Conservation (phyloP, 1,284 basidiomycete genomes). For the Cryptococcus depauperatus region DNA sequence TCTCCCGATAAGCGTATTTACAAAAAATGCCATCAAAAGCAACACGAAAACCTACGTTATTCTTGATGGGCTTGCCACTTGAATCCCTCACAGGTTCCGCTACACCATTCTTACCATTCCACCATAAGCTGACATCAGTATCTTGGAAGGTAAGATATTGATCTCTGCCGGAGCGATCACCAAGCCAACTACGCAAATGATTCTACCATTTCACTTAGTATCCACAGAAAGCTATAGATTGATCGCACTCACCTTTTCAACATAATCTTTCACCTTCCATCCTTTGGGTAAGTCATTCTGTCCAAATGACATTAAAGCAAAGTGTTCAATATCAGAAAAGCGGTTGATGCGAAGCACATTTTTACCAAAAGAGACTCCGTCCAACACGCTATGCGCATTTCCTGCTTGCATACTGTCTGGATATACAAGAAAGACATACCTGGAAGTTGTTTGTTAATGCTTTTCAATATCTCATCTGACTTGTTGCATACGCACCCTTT, state of each 20-base stretch:
- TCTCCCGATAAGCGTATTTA: constrained; percentile 3
- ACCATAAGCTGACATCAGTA: constrained; percentile 82
- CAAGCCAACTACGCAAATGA: constrained; percentile 91
- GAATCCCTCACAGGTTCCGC: constrained; percentile 61
- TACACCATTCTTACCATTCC: constrained; percentile 87
- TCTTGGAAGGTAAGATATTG: constrained; percentile 92
- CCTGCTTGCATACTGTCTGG: constrained; percentile 71
- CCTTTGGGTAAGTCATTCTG: constrained; percentile 57
- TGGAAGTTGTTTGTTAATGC: no score
- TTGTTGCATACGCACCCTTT: constrained; percentile 60
- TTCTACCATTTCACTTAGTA: constrained; percentile 53
- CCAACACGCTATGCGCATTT: constrained; percentile 67
- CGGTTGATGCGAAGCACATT: constrained; percentile 85
- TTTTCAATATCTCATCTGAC: no score
- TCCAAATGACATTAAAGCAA: constrained; percentile 68
- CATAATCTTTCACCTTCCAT: constrained; percentile 65
- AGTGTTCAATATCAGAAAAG: constrained; percentile 88
- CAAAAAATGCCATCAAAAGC: constrained; percentile 6
- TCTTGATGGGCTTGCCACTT: constrained; percentile 49
- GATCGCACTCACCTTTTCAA: constrained; percentile 56
- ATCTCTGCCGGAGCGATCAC: constrained; percentile 84
- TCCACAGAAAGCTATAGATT: neutral
- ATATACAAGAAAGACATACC: constrained; percentile 86
- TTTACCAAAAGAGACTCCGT: constrained; percentile 81
- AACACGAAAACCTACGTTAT: constrained; percentile 20